Base-by-base conservation (phyloP, 2,329 filamentous ascomycete genomes). In the Xylaria sp. region DNA sequence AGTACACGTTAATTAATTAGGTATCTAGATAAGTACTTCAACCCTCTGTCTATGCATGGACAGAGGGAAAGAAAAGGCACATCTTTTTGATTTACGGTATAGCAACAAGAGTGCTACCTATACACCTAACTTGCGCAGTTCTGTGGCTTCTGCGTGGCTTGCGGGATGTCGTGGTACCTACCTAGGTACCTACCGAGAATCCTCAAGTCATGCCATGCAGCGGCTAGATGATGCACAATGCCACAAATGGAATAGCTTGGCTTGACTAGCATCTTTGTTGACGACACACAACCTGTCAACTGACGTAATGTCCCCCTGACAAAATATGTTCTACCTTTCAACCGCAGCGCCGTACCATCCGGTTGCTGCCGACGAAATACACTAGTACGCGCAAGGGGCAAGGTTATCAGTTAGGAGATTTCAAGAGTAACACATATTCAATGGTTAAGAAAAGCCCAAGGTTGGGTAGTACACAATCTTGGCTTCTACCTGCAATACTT, bases 281-380 rank as follows among this genome's bases (percentile, higher is more conserved):
- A 65, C 50, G 50, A 64, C 52, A 45, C 56, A 41, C 20, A 39
- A 52, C 61, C 43, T 23, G 25, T 28, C 43, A 61, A 68, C 66
- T 68, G 65, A 68, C 66, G 66, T 68, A 65, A 65, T 61, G 53
- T 34, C 25, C 32, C 32, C 30, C 9, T n/a, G 20, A n/a, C 6
- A 4, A 25, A 34, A 36, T 30, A n/a, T n/a, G 36, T 25, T 6
- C 13, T 60, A 30, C 23, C 13, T 48, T 36, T 58, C 32, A 36
- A 56, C 20, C n/a, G 18, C 39, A 18, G 52, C 56, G 56, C 65
- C 65, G 60, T 59, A 62, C 36, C 63, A 65, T 66, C 66, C 66
- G 62, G 66, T 62, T 66, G 34, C 59, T 68, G 32, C 66, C 66
- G 67, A 32, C 60, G 15, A 64, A 57, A 58, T 23, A 12, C 53